Base-by-base conservation (phyloP, 2,329 filamentous ascomycete species). In the Cladorrhinum sp. region DNA sequence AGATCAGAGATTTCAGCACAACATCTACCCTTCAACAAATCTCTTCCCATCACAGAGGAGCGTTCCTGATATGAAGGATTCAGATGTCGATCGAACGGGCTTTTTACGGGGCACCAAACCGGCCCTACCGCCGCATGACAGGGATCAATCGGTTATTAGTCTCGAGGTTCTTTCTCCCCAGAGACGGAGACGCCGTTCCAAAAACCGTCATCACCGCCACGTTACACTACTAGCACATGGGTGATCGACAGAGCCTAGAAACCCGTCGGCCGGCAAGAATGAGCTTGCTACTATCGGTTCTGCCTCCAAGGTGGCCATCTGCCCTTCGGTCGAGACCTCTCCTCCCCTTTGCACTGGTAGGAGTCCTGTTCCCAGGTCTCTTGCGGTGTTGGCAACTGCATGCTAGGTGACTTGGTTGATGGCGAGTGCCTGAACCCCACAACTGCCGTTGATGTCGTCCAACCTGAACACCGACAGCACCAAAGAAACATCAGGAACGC, bases 181-280 rank as follows among this genome's bases (percentile, higher is more conserved):
- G 42, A 39, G 36, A 58, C 54, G 58, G 61, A 30, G 26, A 61
- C 20, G 49, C 60, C 64, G 54, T 64, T 62, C 50, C 14, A 39
- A 55, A 18, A 49, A 16, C 12, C 42, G 24, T 57, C 58, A 23
- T 58, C 60, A 56, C 65, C 55, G 63, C 63, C 61, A 62, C 61
- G 52, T 26, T 55, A 55, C 48, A 53, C 50, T 26, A 14, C 26
- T 30, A 36, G 48, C 4, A 36, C 8, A 51, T 59, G 52, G 24
- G 46, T 55, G 63, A 66, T 64, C 63, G 49, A 60, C 65, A 58
- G 21, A 64, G 65, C 59, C 65, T 60, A 62, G 63, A 65, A 64
- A 59, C 61, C 39, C 57, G 30, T 58, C 58, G 60, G 52, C 57
- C 55, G 14, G 21, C 36, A 33, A 56, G 16, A 3, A 21, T 18